Evolutionary conservation across 1,284 basidiomycete species (phyloP), one percentile per base, ranked within the genome.

Genomic region (Somion occarium): DNA sequence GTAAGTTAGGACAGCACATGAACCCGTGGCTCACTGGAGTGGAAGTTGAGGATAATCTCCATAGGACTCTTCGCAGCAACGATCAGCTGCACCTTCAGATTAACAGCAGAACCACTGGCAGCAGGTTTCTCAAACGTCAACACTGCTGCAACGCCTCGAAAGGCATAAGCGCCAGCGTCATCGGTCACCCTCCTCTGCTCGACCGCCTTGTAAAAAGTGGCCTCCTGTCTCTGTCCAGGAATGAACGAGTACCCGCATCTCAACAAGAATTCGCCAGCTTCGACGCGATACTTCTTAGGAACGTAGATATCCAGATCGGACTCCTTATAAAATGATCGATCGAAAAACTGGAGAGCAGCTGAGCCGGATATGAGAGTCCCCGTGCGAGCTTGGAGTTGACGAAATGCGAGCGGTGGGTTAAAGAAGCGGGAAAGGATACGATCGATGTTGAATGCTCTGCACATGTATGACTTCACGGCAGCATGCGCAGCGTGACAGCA

Each of bases 1-100:
- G 24, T n/a, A 5, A 23, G 43, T 5, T 23, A 9, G 18, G 20
- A 22, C 13, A 22, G 43, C 37, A 9, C 25, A 15, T 24, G 18
- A 26, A 25, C n/a, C n/a, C 4, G 26, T 12, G 15, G 61, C 74
- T 27, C 49, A 78, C 76, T 74, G 0, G 70, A 74, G 55, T 79
- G 76, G 47, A 74, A 77, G 2, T 56, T 56, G 2, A 76, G 52
- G 25, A 78, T 68, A 34, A 58, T 56, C 13, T 68, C 63, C 2
- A 78, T 11, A 0, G 73, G 67, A 7, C 58, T 62, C 4, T 48
- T 44, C 0, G 27, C 0, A 0, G 63, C 53, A 1, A 63, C 62
- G 12, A 76, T 68, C 34, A 76, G 44, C 53, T 77, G 73, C 0
- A 75, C 51, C 37, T 60, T 71, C 38, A 62, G 53, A 2, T 18